Evolutionary conservation across 2,329 filamentous ascomycete genomes (phyloP), one percentile per base, ranked within the genome.

Genomic region (Zasmidium cellare): DNA sequence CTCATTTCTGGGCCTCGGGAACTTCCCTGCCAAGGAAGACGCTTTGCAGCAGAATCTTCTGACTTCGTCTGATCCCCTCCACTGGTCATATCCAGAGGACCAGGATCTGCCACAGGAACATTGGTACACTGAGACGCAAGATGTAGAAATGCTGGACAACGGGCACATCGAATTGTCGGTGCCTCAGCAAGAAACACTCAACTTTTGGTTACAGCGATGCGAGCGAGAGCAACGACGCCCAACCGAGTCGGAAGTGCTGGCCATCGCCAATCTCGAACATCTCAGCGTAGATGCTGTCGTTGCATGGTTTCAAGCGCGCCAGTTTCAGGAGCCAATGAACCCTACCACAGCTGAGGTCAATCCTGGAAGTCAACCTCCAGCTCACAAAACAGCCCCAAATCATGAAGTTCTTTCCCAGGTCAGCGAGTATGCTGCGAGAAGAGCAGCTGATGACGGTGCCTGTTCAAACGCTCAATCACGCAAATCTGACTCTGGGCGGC

Each of bases 401-500:
- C 20, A 7, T 9, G 14, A 23, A n/a, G 31, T 41, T 9, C 35
- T 45, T 6, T 20, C 19, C 3, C 25, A 52, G 12, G 22, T 52
- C 19, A 20, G 5, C 18, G 35, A 19, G 20, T 52, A 52, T 19
- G 50, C 35, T 3, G 6, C 11, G 7, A 12, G 38, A 9, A 41
- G 20, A 18, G 35, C 35, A 5, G 35, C 35, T 18, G 38, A 52
- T n/a, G 16, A 16, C 11, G n/a, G 50, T 23, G 20, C 31, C 23
- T 52, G 50, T n/a, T n/a, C 38, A 44, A 52, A 52, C 18, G 20
- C 20, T 7, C 31, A 52, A n/a, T 44, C 50, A 6, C 35, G 28
- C 9, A 52, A 45, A n/a, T 2, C 50, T 14, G 20, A 19, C 7
- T 2, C 25, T 3, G 22, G n/a, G 11, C 19, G 38, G 16, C n/a